These are phyloP conservation scores for Juncus effusus DNA, from an alignment of 176 grass and related monocot genomes.

Conservation along the genomic window DNA sequence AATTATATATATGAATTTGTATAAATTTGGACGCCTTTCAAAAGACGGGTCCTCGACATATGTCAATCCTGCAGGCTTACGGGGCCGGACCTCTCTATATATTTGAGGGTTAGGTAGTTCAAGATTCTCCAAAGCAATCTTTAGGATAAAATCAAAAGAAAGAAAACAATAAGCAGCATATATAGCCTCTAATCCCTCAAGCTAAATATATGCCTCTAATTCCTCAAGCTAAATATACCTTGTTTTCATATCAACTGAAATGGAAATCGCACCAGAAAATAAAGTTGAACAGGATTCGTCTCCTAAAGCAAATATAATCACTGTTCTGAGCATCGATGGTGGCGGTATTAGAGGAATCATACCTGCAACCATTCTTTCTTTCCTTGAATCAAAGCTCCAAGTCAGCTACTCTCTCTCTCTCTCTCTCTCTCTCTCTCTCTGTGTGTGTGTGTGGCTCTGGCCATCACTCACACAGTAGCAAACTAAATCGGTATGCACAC, in stretches of 20 bases:
- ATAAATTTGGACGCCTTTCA: too few species aligned
- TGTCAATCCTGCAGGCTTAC: too few species aligned
- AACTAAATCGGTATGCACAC: too few species aligned
- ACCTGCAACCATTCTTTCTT: slow-evolving; percentile 50
- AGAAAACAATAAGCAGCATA: not conserved
- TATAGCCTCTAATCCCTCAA: not conserved
- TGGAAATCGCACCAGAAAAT: not conserved
- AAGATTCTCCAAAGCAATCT: too few species aligned
- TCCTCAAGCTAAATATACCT: not conserved
- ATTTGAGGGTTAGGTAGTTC: too few species aligned
- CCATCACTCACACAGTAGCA: too few species aligned
- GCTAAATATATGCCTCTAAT: not conserved
- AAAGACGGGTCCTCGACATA: too few species aligned
- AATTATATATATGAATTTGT: too few species aligned
- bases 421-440: too few species aligned
- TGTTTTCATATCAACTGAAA: not conserved
- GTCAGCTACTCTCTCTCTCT: slow-evolving; percentile 30
- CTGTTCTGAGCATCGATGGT: slow-evolving; percentile 66
- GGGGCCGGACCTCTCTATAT: too few species aligned
- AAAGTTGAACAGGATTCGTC: not conserved
- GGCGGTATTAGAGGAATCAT: slow-evolving; percentile 79
- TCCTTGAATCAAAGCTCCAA: slow-evolving; percentile 60
- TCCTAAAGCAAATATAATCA: slow-evolving; percentile 38
- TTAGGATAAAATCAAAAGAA: too few species aligned
- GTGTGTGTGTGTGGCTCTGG: too few species aligned